Evolutionary conservation across 2,329 filamentous ascomycete genomes (phyloP).

Genomic region (Tricladium varicosporioides): DNA sequence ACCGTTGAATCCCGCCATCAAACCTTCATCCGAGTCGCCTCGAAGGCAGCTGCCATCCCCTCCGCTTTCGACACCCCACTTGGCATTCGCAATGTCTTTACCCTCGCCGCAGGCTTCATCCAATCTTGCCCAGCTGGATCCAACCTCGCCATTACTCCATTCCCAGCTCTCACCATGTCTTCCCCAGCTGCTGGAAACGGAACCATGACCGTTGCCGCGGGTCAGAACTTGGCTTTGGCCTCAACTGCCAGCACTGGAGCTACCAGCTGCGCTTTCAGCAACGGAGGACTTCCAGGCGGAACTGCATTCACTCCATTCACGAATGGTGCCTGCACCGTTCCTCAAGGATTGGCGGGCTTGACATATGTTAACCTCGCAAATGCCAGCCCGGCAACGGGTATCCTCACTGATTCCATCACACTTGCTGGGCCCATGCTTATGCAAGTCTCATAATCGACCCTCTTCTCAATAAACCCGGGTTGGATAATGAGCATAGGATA

Average conservation of each 20-base stretch:
- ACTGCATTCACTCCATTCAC: conserved; percentile 59
- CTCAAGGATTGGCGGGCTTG: conserved; percentile 60
- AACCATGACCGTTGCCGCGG: conserved; percentile 41
- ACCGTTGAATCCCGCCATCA: conserved; percentile 74
- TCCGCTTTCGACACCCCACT: conserved; percentile 70
- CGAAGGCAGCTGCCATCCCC: conserved; percentile 58
- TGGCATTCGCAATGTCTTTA: conserved; percentile 67
- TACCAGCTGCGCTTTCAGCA: conserved; percentile 65
- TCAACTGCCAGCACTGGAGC: conserved; percentile 52
- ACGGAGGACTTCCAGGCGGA: conserved; percentile 55
- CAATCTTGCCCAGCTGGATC: conserved; percentile 63
- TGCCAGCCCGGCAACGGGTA: conserved; percentile 46
- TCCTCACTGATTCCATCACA: conserved; percentile 60
- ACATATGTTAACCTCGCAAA: conserved; percentile 67
- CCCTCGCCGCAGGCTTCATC: conserved; percentile 72
- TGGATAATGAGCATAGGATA: too few relatives aligned
- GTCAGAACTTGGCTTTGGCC: conserved; percentile 43
- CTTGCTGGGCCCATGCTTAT: conserved; percentile 64
- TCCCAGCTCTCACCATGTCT: conserved; percentile 59
- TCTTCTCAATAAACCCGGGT: background rate
- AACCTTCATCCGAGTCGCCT: conserved; percentile 65
- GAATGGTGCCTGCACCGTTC: conserved; percentile 56
- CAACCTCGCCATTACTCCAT: conserved; percentile 60
- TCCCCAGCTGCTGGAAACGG: conserved; percentile 35
- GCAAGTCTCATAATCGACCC: conserved; percentile 27